Base-by-base conservation (phyloP, 371 early-diverging fungal species). In the Lichtheimia corymbifera region DNA sequence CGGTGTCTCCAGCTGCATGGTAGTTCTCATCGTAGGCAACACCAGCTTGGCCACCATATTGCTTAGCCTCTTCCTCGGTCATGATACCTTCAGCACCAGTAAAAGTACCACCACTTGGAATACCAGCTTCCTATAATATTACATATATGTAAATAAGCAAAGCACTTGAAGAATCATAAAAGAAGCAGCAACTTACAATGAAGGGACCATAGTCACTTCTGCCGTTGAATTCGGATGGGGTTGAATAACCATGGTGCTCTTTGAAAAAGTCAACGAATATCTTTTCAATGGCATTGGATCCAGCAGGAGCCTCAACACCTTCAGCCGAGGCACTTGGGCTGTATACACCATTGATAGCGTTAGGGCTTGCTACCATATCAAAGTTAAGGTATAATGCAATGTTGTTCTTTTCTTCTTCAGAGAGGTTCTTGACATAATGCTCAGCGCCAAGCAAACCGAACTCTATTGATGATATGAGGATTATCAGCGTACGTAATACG, bases 281-380 rank as follows among this genome's bases (percentile, higher is more conserved):
- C 2, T 70, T 63, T 60, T 87, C 84, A 51, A 91, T 83, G 55
- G 63, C 69, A 30, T 67, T 59, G 5, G 77, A 77, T n/a, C 76
- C 73, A 7, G 52, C 66, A 17, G 72, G 63, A 51, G 72, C 68
- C 0, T 65, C 64, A 52, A 59, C 25, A 6, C 69, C 70, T 18
- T 71, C 71, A 13, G 71, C 74, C 25, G 66, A 57, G 18, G 78
- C 81, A 56, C 72, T 62, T 35, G 59, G 58, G 27, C 58, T 58
- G 22, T 62, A 59, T 17, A 56, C 54, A 11, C 80, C 79, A 51
- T 87, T 79, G 18, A 84, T 82, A 69, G 80, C 88, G 78, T 92
- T 92, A 30, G 92, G 91, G 50, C 86, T 84, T 12, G 82, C 92
- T 49, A 92, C 66, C 91, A 91, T 92, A 69, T 92, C 92, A 65